Evolutionary conservation across 2,329 filamentous ascomycete species (phyloP), one percentile per base, ranked within the genome.

Genomic region (Fusarium mangiferae): DNA sequence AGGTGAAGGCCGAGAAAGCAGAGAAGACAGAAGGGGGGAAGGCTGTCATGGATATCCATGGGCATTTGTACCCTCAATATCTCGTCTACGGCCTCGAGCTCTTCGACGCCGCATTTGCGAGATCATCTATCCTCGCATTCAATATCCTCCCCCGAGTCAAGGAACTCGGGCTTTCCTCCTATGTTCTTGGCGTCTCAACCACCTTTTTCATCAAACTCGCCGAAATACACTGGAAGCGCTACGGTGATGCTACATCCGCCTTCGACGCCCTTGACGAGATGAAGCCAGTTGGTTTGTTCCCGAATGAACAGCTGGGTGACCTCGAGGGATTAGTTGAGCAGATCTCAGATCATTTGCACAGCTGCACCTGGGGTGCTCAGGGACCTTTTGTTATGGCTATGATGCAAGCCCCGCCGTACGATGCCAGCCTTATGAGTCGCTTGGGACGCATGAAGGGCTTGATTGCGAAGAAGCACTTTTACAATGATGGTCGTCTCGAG

Each of bases 131-230:
- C 0, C 84, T 93, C 2, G 85, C 86, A 0, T 86, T 93, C 49
- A 85, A 86, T 49, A 81, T 95, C 33, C 84, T 95, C 2, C 92
- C 93, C 0, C 87, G 88, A 13, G 84, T 95, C 75, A 93, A 93
- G 78, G 85, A 87, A 49, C 85, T 94, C 1, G 93, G 93, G 4
- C 86, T 92, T 4, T 88, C 89, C 3, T 92, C 92, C 1, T 94
- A 92, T 77, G 90, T 94, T 12, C 87, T 96, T 2, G 93, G 92
- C 54, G 91, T 90, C 11, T 91, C 90, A 24, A 92, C 92, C 0
- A 84, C 87, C 0, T 89, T 95, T 46, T 95, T 93, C 84, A 91
- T 92, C 78, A 85, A 89, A 55, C 86, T 94, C 39, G 85, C 94
- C 30, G 81, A 85, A 20, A 86, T 91, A 28, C 84, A 90, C 62